A percentile compares a stretch with the other conserved stretches of the same genome.
Evolutionary conservation across 2,329 filamentous ascomycete species (phyloP).

Genomic region (Zarea fungicola): DNA sequence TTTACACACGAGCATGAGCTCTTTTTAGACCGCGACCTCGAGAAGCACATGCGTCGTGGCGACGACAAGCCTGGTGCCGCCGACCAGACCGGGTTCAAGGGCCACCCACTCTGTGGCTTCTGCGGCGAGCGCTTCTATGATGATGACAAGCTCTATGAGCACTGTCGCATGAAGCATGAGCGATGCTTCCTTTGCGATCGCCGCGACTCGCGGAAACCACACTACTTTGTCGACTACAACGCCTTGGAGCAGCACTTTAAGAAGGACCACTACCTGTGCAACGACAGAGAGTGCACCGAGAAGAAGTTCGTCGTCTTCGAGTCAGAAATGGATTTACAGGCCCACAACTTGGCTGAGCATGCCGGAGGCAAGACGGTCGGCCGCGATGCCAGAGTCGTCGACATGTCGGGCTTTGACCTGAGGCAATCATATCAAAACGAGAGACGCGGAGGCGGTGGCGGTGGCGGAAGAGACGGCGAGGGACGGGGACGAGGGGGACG

Average conservation of each 20-base stretch:
- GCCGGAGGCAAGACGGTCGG: constrained; percentile 78
- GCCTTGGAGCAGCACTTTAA: constrained; percentile 81
- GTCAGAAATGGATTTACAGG: constrained; percentile 90
- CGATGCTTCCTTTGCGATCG: constrained; percentile 92
- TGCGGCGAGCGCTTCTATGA: constrained; percentile 91
- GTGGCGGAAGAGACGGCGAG: constrained; percentile 32
- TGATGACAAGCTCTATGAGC: constrained; percentile 87
- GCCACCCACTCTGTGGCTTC: constrained; percentile 91
- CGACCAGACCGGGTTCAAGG: constrained; percentile 93
- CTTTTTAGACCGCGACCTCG: constrained; percentile 74
- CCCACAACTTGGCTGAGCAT: constrained; percentile 82
- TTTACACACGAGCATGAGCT: constrained; percentile 97
- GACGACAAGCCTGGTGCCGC: constrained; percentile 85
- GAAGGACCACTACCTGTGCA: constrained; percentile 80
- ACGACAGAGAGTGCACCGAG: constrained; percentile 81
- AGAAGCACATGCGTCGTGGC: constrained; percentile 82
- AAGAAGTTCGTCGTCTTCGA: constrained; percentile 98
- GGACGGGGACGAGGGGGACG: constrained; percentile 31
- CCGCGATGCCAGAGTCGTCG: constrained; percentile 76
- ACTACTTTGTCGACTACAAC: constrained; percentile 89
- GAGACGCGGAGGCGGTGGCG: constrained; percentile 44
- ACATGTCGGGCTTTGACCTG: constrained; percentile 81
- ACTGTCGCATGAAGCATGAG: constrained; percentile 92
- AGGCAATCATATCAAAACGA: constrained; percentile 66
- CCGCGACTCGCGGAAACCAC: constrained; percentile 61